Percentiles rank a stretch among this genome's conserved stretches.
phyloP scores from a whole-genome alignment of 495 filamentous ascomycete genomes.

The Penicillium arizonense region DNA sequence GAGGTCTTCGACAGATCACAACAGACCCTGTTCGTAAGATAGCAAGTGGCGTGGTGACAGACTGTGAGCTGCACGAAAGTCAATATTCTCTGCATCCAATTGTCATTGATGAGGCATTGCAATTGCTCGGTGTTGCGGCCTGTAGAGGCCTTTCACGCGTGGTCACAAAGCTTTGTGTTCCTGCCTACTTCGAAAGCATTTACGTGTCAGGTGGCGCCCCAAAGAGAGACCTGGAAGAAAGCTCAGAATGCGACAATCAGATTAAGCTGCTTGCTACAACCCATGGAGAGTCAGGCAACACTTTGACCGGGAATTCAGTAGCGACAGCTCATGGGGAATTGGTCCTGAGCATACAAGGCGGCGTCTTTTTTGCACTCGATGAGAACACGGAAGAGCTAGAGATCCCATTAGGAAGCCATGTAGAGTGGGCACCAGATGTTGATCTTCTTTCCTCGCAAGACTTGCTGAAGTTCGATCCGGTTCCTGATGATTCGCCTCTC shows the following conservation, averaged over 20 bases:
- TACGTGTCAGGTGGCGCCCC: background rate
- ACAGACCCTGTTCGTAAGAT: constrained; percentile 8
- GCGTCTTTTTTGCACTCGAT: background rate
- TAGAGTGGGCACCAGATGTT: constrained; percentile 3
- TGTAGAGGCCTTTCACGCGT: constrained; percentile 11
- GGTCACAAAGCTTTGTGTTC: constrained; percentile 16
- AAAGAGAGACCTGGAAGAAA: too few relatives aligned
- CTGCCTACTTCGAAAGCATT: background rate
- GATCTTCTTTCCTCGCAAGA: background rate
- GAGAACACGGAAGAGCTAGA: background rate
- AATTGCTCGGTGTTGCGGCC: constrained; percentile 32
- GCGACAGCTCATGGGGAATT: background rate
- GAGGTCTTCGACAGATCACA: constrained; percentile 25
- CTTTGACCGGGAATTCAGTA: background rate
- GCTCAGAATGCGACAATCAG: too few relatives aligned
- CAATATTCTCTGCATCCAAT: constrained; percentile 38
- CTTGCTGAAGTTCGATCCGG: background rate
- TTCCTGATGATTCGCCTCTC: background rate
- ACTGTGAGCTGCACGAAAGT: constrained; percentile 1
- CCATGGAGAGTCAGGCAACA: background rate
- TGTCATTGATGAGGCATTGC: constrained; percentile 41
- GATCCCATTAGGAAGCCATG: background rate
- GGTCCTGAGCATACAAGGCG: background rate
- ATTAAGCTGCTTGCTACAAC: background rate
- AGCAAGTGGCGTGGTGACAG: constrained; percentile 7